Conservation (phyloP, 768 basidiomycete genomes). For the Termitomyces sp. region DNA sequence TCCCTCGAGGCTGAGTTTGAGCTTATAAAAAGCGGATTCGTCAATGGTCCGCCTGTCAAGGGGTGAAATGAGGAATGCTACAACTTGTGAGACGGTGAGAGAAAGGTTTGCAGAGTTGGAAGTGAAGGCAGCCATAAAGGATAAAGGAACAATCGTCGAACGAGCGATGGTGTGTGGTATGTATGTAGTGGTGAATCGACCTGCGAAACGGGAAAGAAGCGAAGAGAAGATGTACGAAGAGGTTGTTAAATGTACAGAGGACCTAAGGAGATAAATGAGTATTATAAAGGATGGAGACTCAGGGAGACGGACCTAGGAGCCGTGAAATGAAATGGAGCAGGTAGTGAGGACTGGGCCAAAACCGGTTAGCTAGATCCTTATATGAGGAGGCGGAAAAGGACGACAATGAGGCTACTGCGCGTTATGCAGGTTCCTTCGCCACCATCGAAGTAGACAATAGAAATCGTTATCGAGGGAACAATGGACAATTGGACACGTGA, state of each 20-base stretch:
- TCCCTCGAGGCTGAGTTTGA: slow-evolving; percentile 67
- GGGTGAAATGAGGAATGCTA: slow-evolving; percentile 68
- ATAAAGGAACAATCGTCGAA: slow-evolving; percentile 24
- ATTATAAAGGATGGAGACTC: not conserved
- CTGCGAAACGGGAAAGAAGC: slow-evolving; percentile 42
- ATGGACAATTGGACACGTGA: slow-evolving; percentile 16
- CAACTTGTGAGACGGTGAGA: slow-evolving; percentile 66
- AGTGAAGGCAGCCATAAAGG: slow-evolving; percentile 27
- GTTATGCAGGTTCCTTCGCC: not conserved
- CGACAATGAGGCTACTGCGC: slow-evolving; percentile 8
- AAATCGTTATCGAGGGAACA: slow-evolving; percentile 10
- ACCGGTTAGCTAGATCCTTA: slow-evolving; percentile 16
- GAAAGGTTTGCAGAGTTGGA: slow-evolving; percentile 44
- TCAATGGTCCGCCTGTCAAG: slow-evolving; percentile 43
- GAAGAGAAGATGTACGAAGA: slow-evolving; percentile 13
- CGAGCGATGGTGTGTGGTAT: slow-evolving; percentile 15
- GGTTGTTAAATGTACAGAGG: slow-evolving; percentile 11
- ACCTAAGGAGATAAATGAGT: slow-evolving; percentile 6
- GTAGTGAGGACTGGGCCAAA: slow-evolving; percentile 20
- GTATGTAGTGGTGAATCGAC: slow-evolving; percentile 41
- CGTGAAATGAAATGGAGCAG: slow-evolving; percentile 2
- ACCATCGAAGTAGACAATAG: slow-evolving; percentile 14
- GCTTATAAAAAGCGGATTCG: slow-evolving; percentile 54
- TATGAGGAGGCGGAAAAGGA: slow-evolving; percentile 8
- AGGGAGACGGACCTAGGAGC: slow-evolving; percentile 1